Evolutionary conservation across 1,284 basidiomycete genomes (phyloP).

Genomic region (Microbotryum scabiosae): DNA sequence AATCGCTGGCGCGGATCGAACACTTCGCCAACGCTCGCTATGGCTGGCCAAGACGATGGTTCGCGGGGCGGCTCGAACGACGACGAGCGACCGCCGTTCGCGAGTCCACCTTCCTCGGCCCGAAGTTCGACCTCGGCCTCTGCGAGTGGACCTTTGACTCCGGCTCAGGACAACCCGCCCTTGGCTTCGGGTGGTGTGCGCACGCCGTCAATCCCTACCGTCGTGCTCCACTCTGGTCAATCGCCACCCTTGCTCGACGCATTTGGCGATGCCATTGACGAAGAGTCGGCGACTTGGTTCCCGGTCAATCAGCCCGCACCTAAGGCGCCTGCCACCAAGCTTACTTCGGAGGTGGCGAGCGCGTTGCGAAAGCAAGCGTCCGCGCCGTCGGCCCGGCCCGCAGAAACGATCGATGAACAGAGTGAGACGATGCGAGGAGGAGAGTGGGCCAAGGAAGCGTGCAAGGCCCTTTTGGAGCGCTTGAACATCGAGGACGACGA

Average conservation of each 20-base stretch:
- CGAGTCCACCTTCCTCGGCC: slow-evolving; percentile 15
- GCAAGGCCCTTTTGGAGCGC: no score
- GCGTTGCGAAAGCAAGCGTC: background rate
- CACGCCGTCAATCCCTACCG: background rate
- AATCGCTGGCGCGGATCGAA: background rate
- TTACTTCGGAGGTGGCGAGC: background rate
- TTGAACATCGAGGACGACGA: no score
- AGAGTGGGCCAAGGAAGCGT: no score
- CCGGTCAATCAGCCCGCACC: slow-evolving; percentile 17
- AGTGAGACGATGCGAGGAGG: no score
- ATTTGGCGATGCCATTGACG: background rate
- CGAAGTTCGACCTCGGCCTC: slow-evolving; percentile 19
- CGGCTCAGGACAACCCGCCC: slow-evolving; percentile 8
- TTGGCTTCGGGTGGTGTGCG: background rate
- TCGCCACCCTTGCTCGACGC: background rate
- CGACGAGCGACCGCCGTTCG: background rate
- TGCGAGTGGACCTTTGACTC: slow-evolving; percentile 20
- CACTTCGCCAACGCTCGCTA: background rate
- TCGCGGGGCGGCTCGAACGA: background rate
- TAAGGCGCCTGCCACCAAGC: slow-evolving; percentile 1
- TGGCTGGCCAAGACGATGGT: background rate
- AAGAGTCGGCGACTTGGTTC: background rate
- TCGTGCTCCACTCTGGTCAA: background rate
- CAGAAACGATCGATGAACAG: no score
- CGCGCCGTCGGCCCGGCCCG: no score